Conservation (phyloP, 345 rosid species). For the Salix brachista region DNA sequence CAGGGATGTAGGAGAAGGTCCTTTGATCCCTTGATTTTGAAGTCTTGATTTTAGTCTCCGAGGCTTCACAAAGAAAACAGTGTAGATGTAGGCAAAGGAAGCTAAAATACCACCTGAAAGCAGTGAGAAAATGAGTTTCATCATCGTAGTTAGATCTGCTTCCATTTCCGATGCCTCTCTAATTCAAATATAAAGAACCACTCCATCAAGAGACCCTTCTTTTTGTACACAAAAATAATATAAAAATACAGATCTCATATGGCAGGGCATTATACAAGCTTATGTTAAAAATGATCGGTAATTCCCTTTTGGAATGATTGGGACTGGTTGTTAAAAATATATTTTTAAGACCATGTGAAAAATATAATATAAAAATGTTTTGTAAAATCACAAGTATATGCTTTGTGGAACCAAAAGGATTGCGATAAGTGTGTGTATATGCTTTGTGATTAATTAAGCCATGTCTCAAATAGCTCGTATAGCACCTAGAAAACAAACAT, state of each 20-base stretch:
- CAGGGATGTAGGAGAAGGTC: conserved; percentile 43
- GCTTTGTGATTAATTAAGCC: conserved; percentile 5
- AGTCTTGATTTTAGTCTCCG: conserved; percentile 28
- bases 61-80: conserved; percentile 24
- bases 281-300: no score
- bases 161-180: conserved; percentile 1
- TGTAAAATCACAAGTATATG: no score
- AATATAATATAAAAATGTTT: no score
- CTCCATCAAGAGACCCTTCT: no score
- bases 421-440: background rate
- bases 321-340: no score
- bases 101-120: conserved; percentile 19
- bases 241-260: no score
- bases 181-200: no score
- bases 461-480: background rate
- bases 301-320: no score
- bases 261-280: no score
- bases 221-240: no score
- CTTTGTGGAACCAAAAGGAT: no score
- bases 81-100: conserved; percentile 8
- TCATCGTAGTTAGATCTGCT: background rate
- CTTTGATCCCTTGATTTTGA: conserved; percentile 41
- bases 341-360: no score
- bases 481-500: conserved; percentile 10
- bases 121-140: conserved; percentile 9